Evolutionary conservation across 1,284 basidiomycete genomes (phyloP).

Genomic region (Coniophora puteana): DNA sequence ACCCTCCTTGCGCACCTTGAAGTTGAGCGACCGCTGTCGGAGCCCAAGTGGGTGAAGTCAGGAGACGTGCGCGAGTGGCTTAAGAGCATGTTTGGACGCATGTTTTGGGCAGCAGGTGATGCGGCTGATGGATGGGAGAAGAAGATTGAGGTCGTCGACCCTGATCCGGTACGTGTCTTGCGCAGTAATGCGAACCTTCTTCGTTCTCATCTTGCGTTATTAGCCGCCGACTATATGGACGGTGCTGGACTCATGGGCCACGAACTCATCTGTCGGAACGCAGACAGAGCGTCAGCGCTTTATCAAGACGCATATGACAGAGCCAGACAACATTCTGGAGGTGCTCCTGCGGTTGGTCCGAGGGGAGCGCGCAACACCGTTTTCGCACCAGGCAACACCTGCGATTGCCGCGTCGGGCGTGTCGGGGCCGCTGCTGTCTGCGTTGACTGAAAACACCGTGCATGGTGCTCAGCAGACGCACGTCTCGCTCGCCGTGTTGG

Average conservation of each 20-base stretch:
- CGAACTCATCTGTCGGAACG: slow-evolving; percentile 73
- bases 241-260: slow-evolving; percentile 85
- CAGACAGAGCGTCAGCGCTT: slow-evolving; percentile 81
- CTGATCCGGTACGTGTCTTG: slow-evolving; percentile 77
- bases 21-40: slow-evolving; percentile 81
- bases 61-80: slow-evolving; percentile 94
- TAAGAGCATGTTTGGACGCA: slow-evolving; percentile 79
- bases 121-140: slow-evolving; percentile 85
- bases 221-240: slow-evolving; percentile 90
- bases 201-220: slow-evolving; percentile 10
- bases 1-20: slow-evolving; percentile 74
- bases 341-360: slow-evolving; percentile 87
- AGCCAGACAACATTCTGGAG: slow-evolving; percentile 85
- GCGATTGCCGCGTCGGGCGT: slow-evolving; percentile 57
- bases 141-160: slow-evolving; percentile 89
- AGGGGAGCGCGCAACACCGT: slow-evolving; percentile 77
- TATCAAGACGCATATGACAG: slow-evolving; percentile 80
- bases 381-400: slow-evolving; percentile 55
- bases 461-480: slow-evolving; percentile 90
- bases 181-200: slow-evolving; percentile 15
- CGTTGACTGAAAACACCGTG: slow-evolving; percentile 69
- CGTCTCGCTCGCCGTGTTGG: slow-evolving; percentile 86
- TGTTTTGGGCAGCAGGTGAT: slow-evolving; percentile 74
- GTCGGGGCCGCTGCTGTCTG: slow-evolving; percentile 61
- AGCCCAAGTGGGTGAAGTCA: slow-evolving; percentile 94